phyloP scores from a whole-genome alignment of 192 early-diverging fungal genomes.

The Dissophora globulifera region DNA sequence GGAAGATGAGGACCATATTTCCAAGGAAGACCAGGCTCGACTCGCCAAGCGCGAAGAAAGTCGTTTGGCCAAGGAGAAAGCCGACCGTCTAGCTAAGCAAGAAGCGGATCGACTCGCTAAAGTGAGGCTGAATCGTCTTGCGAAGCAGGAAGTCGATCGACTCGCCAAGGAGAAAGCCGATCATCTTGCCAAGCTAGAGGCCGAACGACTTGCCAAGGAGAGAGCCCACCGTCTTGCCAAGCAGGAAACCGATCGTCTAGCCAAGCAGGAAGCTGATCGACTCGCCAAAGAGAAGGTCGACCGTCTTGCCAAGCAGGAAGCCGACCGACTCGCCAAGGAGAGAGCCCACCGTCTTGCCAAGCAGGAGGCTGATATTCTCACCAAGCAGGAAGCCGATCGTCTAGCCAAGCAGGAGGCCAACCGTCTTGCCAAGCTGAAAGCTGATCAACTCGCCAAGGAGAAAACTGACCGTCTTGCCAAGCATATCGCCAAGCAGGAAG shows the following conservation, averaged over 20 bases:
- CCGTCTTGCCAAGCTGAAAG: neutral
- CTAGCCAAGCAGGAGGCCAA: neutral
- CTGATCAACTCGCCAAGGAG: conserved; percentile 7
- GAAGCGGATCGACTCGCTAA: conserved; percentile 1
- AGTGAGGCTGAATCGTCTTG: neutral
- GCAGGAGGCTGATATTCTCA: neutral
- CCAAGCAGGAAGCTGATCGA: conserved; percentile 6
- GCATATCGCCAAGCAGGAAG: neutral
- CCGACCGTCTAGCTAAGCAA: neutral
- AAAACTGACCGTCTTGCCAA: conserved; percentile 5
- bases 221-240: neutral
- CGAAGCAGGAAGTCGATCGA: neutral
- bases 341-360: too few species aligned
- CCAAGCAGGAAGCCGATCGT: neutral
- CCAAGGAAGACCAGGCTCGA: neutral
- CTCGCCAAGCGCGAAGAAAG: neutral
- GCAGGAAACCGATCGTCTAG: neutral
- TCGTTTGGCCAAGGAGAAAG: neutral
- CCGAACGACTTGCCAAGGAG: neutral
- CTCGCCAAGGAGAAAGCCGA: conserved; percentile 8
- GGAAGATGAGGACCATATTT: neutral
- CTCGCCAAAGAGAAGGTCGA: conserved; percentile 1
- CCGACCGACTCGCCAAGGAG: neutral
- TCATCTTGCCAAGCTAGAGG: neutral
- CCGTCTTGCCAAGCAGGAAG: neutral